phyloP scores from a whole-genome alignment of 176 grass and related monocot species.

The Oryza meyeriana region DNA sequence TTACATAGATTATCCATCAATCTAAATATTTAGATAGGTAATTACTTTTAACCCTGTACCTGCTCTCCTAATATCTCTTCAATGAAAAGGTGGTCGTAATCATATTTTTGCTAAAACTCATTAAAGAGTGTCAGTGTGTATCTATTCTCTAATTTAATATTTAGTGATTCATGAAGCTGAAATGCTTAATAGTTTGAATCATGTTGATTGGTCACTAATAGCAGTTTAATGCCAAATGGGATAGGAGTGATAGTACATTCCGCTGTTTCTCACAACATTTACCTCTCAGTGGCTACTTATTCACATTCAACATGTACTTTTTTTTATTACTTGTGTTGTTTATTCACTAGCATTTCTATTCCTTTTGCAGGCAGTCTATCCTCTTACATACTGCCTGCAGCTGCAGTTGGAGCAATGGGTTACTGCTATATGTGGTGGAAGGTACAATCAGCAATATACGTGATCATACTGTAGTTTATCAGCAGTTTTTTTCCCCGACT shows the following conservation, averaged over 20 bases:
- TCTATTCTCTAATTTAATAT: neutral
- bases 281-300: neutral
- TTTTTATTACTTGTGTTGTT: neutral
- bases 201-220: constrained; percentile 10
- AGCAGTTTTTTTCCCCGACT: neutral
- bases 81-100: neutral
- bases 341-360: neutral
- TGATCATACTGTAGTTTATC: neutral
- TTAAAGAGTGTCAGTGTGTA: neutral
- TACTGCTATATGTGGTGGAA: constrained; percentile 99
- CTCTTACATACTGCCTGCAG: constrained; percentile 85
- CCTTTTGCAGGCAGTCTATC: constrained; percentile 60
- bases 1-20: constrained; percentile 13
- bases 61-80: neutral
- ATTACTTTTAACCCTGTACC: neutral
- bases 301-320: neutral
- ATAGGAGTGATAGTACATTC: neutral
- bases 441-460: constrained; percentile 41
- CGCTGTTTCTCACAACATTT: neutral
- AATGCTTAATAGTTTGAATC: neutral
- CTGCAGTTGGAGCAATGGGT: constrained; percentile 83
- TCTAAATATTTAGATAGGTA: neutral
- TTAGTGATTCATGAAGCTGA: neutral
- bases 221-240: neutral
- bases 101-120: constrained; percentile 4